A percentile compares a stretch with the other conserved stretches of the same genome.
Evolutionary conservation across 2,329 filamentous ascomycete species (phyloP).

Genomic region (Fusarium longipes): DNA sequence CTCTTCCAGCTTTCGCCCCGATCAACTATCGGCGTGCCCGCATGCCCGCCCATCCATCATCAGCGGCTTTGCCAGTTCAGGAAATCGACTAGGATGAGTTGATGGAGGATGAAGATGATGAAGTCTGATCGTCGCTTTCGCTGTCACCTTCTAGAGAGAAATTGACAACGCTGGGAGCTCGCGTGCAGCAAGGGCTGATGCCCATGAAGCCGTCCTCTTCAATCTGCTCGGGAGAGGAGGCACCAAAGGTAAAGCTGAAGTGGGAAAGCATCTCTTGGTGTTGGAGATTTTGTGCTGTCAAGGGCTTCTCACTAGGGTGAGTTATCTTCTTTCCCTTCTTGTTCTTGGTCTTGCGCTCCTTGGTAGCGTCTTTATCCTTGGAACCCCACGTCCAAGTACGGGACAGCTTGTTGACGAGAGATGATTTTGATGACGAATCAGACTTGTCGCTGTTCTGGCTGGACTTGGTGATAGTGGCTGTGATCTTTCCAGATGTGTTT

Average conservation of each 20-base stretch:
- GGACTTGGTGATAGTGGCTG: slow-evolving; percentile 46
- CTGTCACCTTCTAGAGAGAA: slow-evolving; percentile 36
- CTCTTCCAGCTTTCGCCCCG: slow-evolving; percentile 28
- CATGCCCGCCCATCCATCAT: slow-evolving; percentile 38
- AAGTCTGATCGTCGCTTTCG: slow-evolving; percentile 40
- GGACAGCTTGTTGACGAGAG: slow-evolving; percentile 46
- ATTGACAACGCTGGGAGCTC: slow-evolving; percentile 52
- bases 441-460: slow-evolving; percentile 45
- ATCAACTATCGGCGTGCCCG: slow-evolving; percentile 28
- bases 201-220: slow-evolving; percentile 51
- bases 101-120: slow-evolving; percentile 37
- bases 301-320: slow-evolving; percentile 59
- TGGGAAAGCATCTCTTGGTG: slow-evolving; percentile 60
- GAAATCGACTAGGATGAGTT: slow-evolving; percentile 39
- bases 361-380: slow-evolving; percentile 45
- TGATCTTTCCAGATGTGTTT: slow-evolving; percentile 46
- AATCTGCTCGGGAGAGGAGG: slow-evolving; percentile 50
- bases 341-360: slow-evolving; percentile 48
- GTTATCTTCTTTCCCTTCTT: slow-evolving; percentile 43
- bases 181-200: slow-evolving; percentile 60
- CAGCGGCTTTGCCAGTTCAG: slow-evolving; percentile 35
- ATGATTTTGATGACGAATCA: slow-evolving; percentile 48
- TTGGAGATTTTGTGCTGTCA: slow-evolving; percentile 58
- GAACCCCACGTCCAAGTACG: slow-evolving; percentile 50
- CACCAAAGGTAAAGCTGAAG: slow-evolving; percentile 61